Base-by-base conservation (phyloP, 495 filamentous ascomycete species). In the Hypoxylon rickii region DNA sequence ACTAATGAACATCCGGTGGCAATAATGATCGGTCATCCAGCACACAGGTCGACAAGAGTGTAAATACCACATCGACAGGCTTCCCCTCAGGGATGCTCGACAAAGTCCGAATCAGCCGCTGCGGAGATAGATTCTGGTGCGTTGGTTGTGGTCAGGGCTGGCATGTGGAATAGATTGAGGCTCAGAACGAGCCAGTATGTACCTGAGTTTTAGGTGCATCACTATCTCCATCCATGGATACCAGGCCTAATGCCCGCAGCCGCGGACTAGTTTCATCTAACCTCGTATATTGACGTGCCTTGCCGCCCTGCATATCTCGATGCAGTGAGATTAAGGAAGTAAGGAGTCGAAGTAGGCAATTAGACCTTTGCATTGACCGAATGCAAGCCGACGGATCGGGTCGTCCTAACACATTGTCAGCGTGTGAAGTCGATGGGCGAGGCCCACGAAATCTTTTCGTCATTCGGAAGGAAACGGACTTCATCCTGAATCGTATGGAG, bases 31-130 rank as follows among this genome's bases (percentile, higher is more conserved):
- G 24, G 42, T 17, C 22, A 47, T 44, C 26, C 26, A 33, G 31
- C 16, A 18, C 54, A 58, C 48, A 39, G 46, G 49, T 19, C 44
- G 48, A 63, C 47, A 47, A 36, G 49, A 36, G 44, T 15, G 42
- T 22, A 26, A 34, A 58, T 63, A 63, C 59, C 43, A 63, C 59
- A 17, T 63, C 59, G 53, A 58, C 59, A 63, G 59, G 53, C 59
- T 58, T 58, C 53, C 59, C 59, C 53, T 63, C 59, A 58, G 53
- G 39, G n/a, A 50, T 16, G 7, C 1, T 44, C 29, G 31, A 37
- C 33, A 38, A 40, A 43, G 46, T 41, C 53, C 44, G 53, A 63
- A 63, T 50, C 44, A 54, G 33, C 53, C 49, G 53, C 42, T 40
- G 52, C 51, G 59, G 47, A 41, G 48, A 42, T 19, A 45, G 37